phyloP scores from a whole-genome alignment of 2,329 filamentous ascomycete genomes.

The Colletotrichum lentis region DNA sequence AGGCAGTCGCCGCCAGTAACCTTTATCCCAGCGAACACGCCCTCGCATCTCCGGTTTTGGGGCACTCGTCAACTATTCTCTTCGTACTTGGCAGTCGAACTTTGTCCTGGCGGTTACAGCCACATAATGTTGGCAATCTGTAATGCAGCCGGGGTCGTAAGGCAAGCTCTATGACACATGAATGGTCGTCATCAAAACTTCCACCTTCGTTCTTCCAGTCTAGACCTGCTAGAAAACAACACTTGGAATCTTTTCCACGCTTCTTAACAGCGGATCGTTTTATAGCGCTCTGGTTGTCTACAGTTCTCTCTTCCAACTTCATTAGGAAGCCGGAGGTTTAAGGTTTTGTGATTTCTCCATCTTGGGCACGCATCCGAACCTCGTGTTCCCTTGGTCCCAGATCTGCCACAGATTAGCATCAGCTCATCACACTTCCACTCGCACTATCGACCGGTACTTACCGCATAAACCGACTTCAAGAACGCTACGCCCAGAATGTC shows the following conservation, averaged over 20 bases:
- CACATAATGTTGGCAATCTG: not conserved
- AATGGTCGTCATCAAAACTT: not conserved
- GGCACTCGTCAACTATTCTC: not conserved
- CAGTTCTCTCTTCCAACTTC: not conserved
- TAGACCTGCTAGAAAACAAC: not conserved
- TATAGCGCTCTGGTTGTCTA: too few relatives aligned
- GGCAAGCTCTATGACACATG: too few relatives aligned
- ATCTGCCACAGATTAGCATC: conserved; percentile 23
- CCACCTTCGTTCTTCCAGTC: not conserved
- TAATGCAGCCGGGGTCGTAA: too few relatives aligned
- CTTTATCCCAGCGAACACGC: too few relatives aligned
- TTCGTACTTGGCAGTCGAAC: not conserved
- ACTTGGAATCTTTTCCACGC: not conserved
- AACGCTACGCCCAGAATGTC: conserved; percentile 33
- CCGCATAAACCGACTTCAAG: conserved; percentile 34
- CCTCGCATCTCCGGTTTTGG: too few relatives aligned
- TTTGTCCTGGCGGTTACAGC: not conserved
- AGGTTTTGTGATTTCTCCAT: conserved; percentile 33
- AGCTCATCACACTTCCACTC: not conserved
- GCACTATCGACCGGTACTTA: not conserved
- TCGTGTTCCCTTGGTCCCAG: conserved; percentile 34
- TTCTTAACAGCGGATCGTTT: too few relatives aligned
- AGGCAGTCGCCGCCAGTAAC: too few relatives aligned
- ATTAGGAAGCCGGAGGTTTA: not conserved
- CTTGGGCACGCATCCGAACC: conserved; percentile 33